Evolutionary conservation across 2,329 filamentous ascomycete species (phyloP).

Genomic region (Metarhizium humberi): DNA sequence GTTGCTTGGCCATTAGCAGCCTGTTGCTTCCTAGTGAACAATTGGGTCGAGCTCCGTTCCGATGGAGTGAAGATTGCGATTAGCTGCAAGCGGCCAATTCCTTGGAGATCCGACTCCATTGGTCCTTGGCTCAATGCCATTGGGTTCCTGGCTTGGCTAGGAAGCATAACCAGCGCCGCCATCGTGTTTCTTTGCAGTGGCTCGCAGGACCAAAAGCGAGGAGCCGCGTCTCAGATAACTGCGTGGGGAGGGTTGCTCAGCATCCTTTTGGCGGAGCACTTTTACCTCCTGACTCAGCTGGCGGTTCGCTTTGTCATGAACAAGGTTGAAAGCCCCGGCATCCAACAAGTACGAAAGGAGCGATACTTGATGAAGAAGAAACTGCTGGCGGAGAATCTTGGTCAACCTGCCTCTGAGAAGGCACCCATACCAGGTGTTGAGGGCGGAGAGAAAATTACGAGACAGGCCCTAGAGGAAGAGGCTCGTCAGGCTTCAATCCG

Average conservation of each 20-base stretch:
- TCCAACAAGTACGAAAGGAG: slow-evolving; percentile 77
- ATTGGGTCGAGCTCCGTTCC: slow-evolving; percentile 89
- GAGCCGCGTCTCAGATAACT: slow-evolving; percentile 60
- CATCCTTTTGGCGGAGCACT: slow-evolving; percentile 79
- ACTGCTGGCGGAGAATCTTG: slow-evolving; percentile 65
- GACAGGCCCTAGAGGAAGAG: slow-evolving; percentile 55
- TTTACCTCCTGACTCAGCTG: slow-evolving; percentile 72
- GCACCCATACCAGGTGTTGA: slow-evolving; percentile 36
- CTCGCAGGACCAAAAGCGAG: slow-evolving; percentile 53
- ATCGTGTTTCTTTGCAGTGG: slow-evolving; percentile 84
- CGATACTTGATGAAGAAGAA: slow-evolving; percentile 72
- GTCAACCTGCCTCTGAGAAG: slow-evolving; percentile 42
- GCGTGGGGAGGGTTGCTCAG: slow-evolving; percentile 73
- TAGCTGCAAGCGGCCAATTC: slow-evolving; percentile 80
- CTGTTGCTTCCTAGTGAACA: slow-evolving; percentile 83
- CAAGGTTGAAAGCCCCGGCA: slow-evolving; percentile 76
- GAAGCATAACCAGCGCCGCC: slow-evolving; percentile 77
- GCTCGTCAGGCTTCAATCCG: slow-evolving; percentile 40
- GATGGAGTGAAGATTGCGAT: slow-evolving; percentile 92
- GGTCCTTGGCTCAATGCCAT: slow-evolving; percentile 85
- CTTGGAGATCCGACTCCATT: slow-evolving; percentile 85
- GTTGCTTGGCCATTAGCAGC: slow-evolving; percentile 92
- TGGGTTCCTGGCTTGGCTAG: slow-evolving; percentile 87
- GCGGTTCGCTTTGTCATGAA: slow-evolving; percentile 62
- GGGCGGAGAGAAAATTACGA: slow-evolving; percentile 54